Percentiles rank a stretch among this genome's conserved stretches.
These are phyloP conservation scores for Euptelea pleiosperma DNA, from an alignment of 164 flowering plant species.

Conservation along the genomic window DNA sequence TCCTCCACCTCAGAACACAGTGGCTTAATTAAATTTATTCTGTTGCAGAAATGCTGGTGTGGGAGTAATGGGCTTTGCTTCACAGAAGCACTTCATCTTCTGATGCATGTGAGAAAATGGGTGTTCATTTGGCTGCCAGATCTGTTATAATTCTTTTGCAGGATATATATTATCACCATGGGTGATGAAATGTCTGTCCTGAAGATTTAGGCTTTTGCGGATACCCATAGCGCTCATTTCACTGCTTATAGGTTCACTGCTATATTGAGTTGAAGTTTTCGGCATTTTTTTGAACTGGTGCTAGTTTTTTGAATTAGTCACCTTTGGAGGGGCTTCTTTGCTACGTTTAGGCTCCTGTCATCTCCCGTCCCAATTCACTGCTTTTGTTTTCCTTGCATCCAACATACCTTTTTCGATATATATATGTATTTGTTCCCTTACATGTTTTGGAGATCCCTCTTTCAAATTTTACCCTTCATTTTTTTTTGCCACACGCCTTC, in stretches of 20 bases:
- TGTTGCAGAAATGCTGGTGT: conserved; percentile 81
- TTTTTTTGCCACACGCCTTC: too few species aligned
- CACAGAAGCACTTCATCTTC: conserved; percentile 53
- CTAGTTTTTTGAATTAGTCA: conserved; percentile 2
- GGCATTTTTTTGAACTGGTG: background rate
- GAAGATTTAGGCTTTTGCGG: conserved; percentile 16
- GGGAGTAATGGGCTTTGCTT: conserved; percentile 66
- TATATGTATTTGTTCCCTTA: too few species aligned
- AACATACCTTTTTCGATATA: too few species aligned
- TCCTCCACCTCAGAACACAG: conserved; percentile 35
- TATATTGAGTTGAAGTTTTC: conserved; percentile 4
- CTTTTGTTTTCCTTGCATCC: background rate
- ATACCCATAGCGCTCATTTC: conserved; percentile 7
- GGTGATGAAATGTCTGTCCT: conserved; percentile 2
- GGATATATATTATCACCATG: conserved; percentile 12
- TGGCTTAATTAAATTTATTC: conserved; percentile 58
- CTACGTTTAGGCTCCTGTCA: conserved; percentile 1
- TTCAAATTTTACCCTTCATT: too few species aligned
- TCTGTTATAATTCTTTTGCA: conserved; percentile 30
- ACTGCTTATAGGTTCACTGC: background rate
- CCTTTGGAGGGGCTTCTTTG: background rate
- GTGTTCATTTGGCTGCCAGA: conserved; percentile 38
- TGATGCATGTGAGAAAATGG: conserved; percentile 49
- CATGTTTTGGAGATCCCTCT: too few species aligned
- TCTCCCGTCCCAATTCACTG: background rate